A percentile compares a stretch with the other conserved stretches of the same genome.
These are phyloP conservation scores for Gossypium laxum DNA, from an alignment of 441 rosid species.

Conservation along the genomic window DNA sequence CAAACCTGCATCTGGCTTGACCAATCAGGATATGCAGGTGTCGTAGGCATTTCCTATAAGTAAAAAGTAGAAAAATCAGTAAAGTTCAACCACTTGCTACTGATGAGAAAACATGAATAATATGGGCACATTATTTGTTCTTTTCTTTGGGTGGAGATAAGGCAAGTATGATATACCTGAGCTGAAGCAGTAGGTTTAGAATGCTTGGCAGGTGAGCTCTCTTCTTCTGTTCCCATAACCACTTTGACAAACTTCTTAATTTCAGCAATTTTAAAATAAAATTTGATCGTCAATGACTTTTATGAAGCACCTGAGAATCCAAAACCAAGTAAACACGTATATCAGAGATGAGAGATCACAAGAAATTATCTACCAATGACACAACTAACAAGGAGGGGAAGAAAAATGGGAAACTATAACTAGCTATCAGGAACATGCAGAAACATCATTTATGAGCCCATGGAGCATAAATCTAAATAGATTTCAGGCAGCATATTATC, in stretches of 20 bases:
- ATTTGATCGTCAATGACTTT: slow-evolving; percentile 4
- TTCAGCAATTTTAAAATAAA: not conserved
- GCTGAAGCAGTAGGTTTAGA: slow-evolving; percentile 62
- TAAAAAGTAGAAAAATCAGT: slow-evolving; percentile 6
- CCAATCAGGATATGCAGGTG: slow-evolving; percentile 83
- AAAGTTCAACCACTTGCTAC: not conserved
- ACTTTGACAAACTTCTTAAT: not conserved
- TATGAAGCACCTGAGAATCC: slow-evolving; percentile 23
- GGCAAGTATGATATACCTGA: slow-evolving; percentile 35
- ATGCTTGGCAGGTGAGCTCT: slow-evolving; percentile 54
- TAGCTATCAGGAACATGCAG: not conserved
- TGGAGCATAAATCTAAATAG: not conserved
- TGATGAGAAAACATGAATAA: slow-evolving; percentile 1
- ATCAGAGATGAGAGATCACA: slow-evolving; percentile 9
- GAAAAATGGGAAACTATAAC: not conserved
- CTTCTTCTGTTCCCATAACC: slow-evolving; percentile 70
- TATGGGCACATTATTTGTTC: not conserved
- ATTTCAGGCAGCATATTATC: not conserved
- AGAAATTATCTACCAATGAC: not conserved
- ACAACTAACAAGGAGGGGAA: not conserved
- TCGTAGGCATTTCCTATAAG: slow-evolving; percentile 55
- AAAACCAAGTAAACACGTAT: slow-evolving; percentile 6
- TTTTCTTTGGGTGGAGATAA: not conserved
- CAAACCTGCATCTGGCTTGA: slow-evolving; percentile 79
- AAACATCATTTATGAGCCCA: not conserved